A percentile compares a stretch with the other conserved stretches of the same genome.
These are phyloP conservation scores for Potentilla sterilis DNA, from an alignment of 306 rosid genomes.

Conservation along the genomic window DNA sequence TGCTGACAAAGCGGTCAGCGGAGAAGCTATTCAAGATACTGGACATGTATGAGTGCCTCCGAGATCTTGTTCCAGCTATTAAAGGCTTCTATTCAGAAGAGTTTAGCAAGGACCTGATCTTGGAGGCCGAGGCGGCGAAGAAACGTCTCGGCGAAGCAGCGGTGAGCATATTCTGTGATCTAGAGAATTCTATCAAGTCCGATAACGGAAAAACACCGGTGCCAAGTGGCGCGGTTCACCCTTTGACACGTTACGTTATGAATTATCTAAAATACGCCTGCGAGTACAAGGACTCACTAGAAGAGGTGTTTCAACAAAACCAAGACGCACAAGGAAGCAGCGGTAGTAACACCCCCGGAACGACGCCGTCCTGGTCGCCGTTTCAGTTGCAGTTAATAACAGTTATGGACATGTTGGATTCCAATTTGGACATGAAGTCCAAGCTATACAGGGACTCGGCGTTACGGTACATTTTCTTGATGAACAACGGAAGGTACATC, in stretches of 20 bases:
- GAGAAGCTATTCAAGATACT: slow-evolving; percentile 75
- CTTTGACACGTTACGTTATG: slow-evolving; percentile 76
- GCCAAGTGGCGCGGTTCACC: slow-evolving; percentile 77
- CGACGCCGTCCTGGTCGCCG: slow-evolving; percentile 38
- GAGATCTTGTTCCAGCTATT: slow-evolving; percentile 36
- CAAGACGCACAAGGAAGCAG: background rate
- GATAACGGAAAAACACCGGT: slow-evolving; percentile 62
- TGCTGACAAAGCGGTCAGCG: slow-evolving; percentile 45
- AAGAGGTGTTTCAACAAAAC: slow-evolving; percentile 48
- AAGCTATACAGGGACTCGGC: slow-evolving; percentile 49
- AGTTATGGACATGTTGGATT: slow-evolving; percentile 63
- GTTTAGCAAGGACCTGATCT: slow-evolving; percentile 33
- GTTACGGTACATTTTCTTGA: slow-evolving; percentile 56
- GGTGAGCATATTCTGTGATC: slow-evolving; percentile 51
- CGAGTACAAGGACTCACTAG: slow-evolving; percentile 67
- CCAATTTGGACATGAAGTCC: slow-evolving; percentile 58
- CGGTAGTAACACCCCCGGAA: background rate
- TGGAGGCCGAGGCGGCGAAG: slow-evolving; percentile 37
- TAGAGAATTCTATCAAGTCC: slow-evolving; percentile 58
- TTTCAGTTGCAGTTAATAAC: slow-evolving; percentile 40
- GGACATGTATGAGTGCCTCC: slow-evolving; percentile 71
- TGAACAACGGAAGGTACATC: slow-evolving; percentile 88
- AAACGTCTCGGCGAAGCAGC: slow-evolving; percentile 39
- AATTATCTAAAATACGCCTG: slow-evolving; percentile 73
- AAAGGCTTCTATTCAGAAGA: slow-evolving; percentile 21